phyloP scores from a whole-genome alignment of 176 grass and related monocot species.

The Triticum monococcum region DNA sequence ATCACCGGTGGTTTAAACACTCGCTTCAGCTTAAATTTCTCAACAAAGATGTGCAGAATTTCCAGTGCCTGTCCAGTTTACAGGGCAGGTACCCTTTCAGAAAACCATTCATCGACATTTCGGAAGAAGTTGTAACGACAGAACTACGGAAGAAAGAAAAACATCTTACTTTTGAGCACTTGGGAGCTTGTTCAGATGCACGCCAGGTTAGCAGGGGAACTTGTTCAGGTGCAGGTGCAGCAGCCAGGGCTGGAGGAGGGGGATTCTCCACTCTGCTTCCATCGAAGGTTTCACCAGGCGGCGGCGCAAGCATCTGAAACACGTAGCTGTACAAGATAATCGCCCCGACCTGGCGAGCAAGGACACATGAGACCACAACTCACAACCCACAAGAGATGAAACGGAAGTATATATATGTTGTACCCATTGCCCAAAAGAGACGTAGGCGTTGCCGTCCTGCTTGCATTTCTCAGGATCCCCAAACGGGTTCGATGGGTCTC shows the following conservation, averaged over 20 bases:
- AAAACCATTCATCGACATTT: background rate
- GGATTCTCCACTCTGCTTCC: slow-evolving; percentile 24
- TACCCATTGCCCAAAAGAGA: slow-evolving; percentile 77
- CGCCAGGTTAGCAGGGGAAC: slow-evolving; percentile 30
- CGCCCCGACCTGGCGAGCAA: slow-evolving; percentile 54
- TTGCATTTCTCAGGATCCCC: slow-evolving; percentile 61
- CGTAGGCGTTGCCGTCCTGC: slow-evolving; percentile 68
- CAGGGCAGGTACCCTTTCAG: background rate
- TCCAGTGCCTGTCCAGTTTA: slow-evolving; percentile 34
- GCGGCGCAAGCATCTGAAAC: slow-evolving; percentile 67
- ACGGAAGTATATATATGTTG: background rate
- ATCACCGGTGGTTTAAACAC: slow-evolving; percentile 48
- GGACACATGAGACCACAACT: background rate
- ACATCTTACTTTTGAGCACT: slow-evolving; percentile 14
- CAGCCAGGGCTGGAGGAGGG: background rate
- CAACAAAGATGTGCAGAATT: slow-evolving; percentile 1
- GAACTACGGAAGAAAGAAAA: background rate
- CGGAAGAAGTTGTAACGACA: background rate
- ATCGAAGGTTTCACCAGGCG: slow-evolving; percentile 57
- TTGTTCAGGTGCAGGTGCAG: slow-evolving; percentile 39
- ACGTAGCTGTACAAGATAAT: slow-evolving; percentile 75
- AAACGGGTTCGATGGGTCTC: slow-evolving; percentile 64
- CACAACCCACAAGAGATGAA: background rate
- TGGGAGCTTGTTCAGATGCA: background rate
- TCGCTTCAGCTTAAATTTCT: slow-evolving; percentile 49